Percentiles rank a stretch among this genome's conserved stretches.
Evolutionary conservation across 352 stramenopile genomes (phyloP).

Genomic region (Phytopythium delawarense): DNA sequence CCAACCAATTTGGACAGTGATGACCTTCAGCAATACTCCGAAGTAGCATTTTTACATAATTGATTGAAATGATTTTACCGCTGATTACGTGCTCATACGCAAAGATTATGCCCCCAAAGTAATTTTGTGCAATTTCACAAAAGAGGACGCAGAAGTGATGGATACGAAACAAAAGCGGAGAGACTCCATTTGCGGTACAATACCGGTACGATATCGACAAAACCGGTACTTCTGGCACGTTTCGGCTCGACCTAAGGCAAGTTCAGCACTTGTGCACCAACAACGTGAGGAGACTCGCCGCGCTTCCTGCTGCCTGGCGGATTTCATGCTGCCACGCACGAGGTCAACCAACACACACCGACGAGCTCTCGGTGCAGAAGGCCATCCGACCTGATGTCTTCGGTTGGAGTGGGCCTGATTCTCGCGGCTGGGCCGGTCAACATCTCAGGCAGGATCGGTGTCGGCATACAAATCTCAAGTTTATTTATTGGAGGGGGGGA

Average conservation of each 20-base stretch:
- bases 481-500: not conserved
- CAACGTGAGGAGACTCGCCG: not conserved
- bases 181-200: too few relatives aligned
- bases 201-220: not conserved
- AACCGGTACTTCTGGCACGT: not conserved
- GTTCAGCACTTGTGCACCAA: not conserved
- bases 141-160: not conserved
- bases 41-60: not conserved
- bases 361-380: not conserved
- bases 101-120: not conserved
- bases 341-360: too few relatives aligned
- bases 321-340: not conserved
- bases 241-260: not conserved
- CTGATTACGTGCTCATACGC: not conserved
- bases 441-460: not conserved
- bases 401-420: conserved; percentile 1
- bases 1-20: too few relatives aligned
- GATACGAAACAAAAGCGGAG: not conserved
- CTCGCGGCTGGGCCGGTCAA: not conserved
- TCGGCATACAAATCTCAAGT: not conserved
- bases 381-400: not conserved
- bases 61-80: not conserved
- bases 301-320: not conserved
- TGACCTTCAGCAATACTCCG: too few relatives aligned
- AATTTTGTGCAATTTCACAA: not conserved